Percentiles rank a stretch among this genome's conserved stretches.
Conservation (phyloP, 257 asterid species). For the Gentiana straminea region DNA sequence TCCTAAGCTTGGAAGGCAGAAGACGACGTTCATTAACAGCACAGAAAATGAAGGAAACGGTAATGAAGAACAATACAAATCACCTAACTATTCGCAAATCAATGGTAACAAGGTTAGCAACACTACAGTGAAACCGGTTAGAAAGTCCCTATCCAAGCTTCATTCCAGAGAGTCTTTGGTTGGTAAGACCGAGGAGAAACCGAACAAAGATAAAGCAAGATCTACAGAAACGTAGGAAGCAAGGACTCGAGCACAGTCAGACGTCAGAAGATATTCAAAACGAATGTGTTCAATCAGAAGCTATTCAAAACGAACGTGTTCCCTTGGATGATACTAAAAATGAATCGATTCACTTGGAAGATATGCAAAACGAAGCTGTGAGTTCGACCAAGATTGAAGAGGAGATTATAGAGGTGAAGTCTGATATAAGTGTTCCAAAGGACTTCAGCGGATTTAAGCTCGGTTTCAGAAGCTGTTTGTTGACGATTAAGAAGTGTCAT, state of each 20-base stretch:
- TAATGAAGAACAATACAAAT: conserved; percentile 20
- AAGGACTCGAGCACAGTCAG: conserved; percentile 7
- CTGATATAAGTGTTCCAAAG: conserved; percentile 9
- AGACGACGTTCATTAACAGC: conserved; percentile 22
- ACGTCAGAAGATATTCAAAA: conserved; percentile 16
- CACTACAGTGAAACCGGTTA: conserved; percentile 21
- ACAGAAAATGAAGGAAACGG: conserved; percentile 29
- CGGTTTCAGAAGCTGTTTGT: conserved; percentile 22
- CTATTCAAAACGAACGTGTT: too few species aligned
- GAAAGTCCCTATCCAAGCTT: conserved; percentile 32
- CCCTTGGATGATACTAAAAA: too few species aligned
- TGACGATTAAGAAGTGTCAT: conserved; percentile 27
- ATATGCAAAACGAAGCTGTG: conserved; percentile 1
- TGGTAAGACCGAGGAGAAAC: conserved; percentile 16
- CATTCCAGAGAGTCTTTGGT: conserved; percentile 20
- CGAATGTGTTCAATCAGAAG: background rate
- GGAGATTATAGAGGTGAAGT: conserved; percentile 10
- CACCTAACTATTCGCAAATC: conserved; percentile 23
- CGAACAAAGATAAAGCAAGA: conserved; percentile 22
- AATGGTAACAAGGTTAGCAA: conserved; percentile 16
- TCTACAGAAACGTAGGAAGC: conserved; percentile 14
- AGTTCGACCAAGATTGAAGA: conserved; percentile 7
- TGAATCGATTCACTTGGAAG: too few species aligned
- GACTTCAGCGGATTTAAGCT: conserved; percentile 12
- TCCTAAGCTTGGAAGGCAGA: conserved; percentile 76